Base-by-base conservation (phyloP, 257 asterid species). In the Euphrasia confusa region DNA sequence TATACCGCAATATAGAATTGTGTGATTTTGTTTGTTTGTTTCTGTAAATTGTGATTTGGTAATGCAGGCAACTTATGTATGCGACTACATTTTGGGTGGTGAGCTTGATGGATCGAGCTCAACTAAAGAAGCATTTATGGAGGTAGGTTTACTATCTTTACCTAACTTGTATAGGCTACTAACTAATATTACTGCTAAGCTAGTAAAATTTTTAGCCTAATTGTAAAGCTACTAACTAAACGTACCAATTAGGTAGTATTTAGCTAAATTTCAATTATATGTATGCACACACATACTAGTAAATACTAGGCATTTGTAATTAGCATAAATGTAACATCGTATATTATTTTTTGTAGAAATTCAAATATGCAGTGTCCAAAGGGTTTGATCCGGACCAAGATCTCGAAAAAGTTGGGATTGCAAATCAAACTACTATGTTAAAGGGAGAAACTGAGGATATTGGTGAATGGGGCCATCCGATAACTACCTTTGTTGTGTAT, bases 401-500 rank as follows among this genome's bases (percentile, higher is more conserved):
- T 74, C 96, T 93, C 58, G 77, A 69, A 17, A 93, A 87, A 87
- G 74, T 78, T 75, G 99, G 99, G 66, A 84, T 93, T 74, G 99
- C 99, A n/a, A 93, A 93, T 78, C 99, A 93, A 80, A 93, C 99
- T 42, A 93, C 99, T 7, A 93, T 87, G 99, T 78, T 89, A 66
- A 89, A 93, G 81, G 99, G 97, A 63, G 99, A 93, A 82, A 93
- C 97, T 13, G 99, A 93, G 77, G 97, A 93, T 37, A 88, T 89
- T 60, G 97, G 97, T 87, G 57, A 72, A 91, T 80, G 21, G 39
- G 39, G 17, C 18, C 32, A 30, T 27, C 32, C 4, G 13, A 67
- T 11, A 15, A 2, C 44, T 11, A 39, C 50, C 42, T 44, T 56
- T 63, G 39, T 33, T 33, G 58, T 42, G 60, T 42, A 32, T 68